Base-by-base conservation (phyloP, 2,329 filamentous ascomycete genomes). In the Eutypella sp. region DNA sequence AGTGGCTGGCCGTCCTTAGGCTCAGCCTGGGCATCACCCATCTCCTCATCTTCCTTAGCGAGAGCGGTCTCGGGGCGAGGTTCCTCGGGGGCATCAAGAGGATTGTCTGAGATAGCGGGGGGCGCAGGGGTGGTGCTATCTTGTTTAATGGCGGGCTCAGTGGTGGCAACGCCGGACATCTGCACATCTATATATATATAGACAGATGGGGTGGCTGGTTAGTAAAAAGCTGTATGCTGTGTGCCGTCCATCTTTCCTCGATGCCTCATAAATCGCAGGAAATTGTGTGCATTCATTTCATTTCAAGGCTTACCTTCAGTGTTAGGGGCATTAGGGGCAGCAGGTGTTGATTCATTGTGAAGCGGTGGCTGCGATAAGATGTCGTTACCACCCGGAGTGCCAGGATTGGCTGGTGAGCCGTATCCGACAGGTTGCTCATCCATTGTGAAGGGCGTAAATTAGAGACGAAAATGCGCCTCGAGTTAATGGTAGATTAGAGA, bases 41-140 rank as follows among this genome's bases (percentile, higher is more conserved):
- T 92, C 57, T 91, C 88, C 62, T 90, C 85, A 60, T 93, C 88
- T 55, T 86, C 84, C 48, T 78, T 66, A 52, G 70, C 77, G 51
- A 77, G 71, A 44, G 74, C 77, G 50, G 78, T 78, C 57, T 87
- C 80, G 41, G 77, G 73, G 49, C 77, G 76, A 29, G 82, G 82
- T 41, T 76, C 84, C 49, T 79, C 74, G 34, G 84, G 82, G 46
- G 82, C 82, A 71, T 89, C 82, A 56, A 85, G 72, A n/a, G 81
- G 79, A 60, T 84, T 85, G 60, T 85, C 82, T 50, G 69, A 70
- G 41, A 60, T 57, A 46, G 66, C 71, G 51, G 72, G 73, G 49
- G 81, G 75, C 18, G 76, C 79, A 42, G 77, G 74, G 25, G 80
- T 79, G 33, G 76, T 73, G 57, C 73, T 80, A 54, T 84, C 81